These are phyloP conservation scores for Petunia axillaris DNA, from an alignment of 257 asterid genomes.

Conservation along the genomic window DNA sequence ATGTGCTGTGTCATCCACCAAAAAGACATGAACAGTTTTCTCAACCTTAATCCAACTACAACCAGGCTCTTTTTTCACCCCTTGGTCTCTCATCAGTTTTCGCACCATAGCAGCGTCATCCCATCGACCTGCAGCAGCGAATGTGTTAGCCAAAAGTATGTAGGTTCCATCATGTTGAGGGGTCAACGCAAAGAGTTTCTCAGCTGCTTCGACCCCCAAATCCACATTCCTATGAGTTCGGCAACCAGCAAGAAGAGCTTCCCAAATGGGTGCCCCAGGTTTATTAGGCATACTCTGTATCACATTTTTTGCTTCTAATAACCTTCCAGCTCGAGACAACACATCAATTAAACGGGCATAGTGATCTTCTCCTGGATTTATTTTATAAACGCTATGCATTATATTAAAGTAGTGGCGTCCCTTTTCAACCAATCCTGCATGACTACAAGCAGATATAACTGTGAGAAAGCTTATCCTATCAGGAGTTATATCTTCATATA, in stretches of 20 bases:
- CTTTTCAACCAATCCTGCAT: slow-evolving; percentile 65
- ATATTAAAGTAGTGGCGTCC: slow-evolving; percentile 53
- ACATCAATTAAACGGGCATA: slow-evolving; percentile 68
- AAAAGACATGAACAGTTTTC: slow-evolving; percentile 63
- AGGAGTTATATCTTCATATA: slow-evolving; percentile 60
- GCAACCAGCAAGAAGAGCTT: slow-evolving; percentile 71
- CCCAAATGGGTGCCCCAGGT: slow-evolving; percentile 74
- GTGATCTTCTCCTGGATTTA: slow-evolving; percentile 74
- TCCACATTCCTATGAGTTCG: slow-evolving; percentile 66
- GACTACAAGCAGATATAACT: slow-evolving; percentile 72
- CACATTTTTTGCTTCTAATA: slow-evolving; percentile 54
- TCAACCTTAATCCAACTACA: slow-evolving; percentile 81
- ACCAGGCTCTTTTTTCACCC: slow-evolving; percentile 78
- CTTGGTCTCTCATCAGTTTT: slow-evolving; percentile 70
- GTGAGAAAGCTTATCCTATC: slow-evolving; percentile 72
- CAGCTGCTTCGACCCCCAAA: slow-evolving; percentile 67
- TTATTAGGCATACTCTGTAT: slow-evolving; percentile 54
- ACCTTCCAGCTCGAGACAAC: slow-evolving; percentile 64
- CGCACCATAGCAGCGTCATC: slow-evolving; percentile 56
- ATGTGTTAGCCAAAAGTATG: slow-evolving; percentile 66
- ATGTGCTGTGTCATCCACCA: slow-evolving; percentile 69
- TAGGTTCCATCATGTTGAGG: slow-evolving; percentile 80
- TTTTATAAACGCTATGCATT: slow-evolving; percentile 47
- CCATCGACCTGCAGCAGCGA: slow-evolving; percentile 63
- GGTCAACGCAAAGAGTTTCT: slow-evolving; percentile 54